Percentiles rank a stretch among this genome's conserved stretches.
These are phyloP conservation scores for Hemileccinum rubropunctum DNA, from an alignment of 768 basidiomycete genomes.

Conservation along the genomic window DNA sequence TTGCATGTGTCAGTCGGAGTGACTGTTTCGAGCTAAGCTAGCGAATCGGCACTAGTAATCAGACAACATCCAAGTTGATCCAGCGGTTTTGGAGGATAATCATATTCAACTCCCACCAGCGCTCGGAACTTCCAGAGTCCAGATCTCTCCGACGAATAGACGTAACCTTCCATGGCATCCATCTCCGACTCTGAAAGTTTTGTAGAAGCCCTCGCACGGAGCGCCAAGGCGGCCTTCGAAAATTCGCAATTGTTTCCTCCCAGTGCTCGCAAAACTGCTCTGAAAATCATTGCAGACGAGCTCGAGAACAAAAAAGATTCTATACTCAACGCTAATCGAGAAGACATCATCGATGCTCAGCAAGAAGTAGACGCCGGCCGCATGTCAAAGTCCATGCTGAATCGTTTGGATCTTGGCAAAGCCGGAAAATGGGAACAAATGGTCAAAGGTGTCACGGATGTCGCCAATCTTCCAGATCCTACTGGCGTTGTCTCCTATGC, in stretches of 20 bases:
- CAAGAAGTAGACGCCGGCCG: slow-evolving; percentile 77
- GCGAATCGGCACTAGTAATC: no score
- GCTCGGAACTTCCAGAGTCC: not conserved
- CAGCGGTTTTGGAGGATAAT: no score
- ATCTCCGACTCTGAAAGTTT: slow-evolving; percentile 13
- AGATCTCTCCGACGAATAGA: no score
- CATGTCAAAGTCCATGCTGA: slow-evolving; percentile 81
- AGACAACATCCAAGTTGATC: no score
- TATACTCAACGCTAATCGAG: slow-evolving; percentile 76
- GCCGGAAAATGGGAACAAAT: slow-evolving; percentile 93
- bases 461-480: slow-evolving; percentile 82
- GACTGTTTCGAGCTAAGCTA: no score
- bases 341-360: slow-evolving; percentile 81
- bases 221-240: slow-evolving; percentile 83
- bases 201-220: slow-evolving; percentile 66
- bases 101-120: no score
- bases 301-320: slow-evolving; percentile 62
- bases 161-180: slow-evolving; percentile 6
- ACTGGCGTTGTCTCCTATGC: slow-evolving; percentile 87
- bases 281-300: slow-evolving; percentile 64
- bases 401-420: slow-evolving; percentile 74
- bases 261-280: slow-evolving; percentile 64
- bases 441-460: slow-evolving; percentile 87
- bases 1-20: no score
- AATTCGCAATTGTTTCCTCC: slow-evolving; percentile 77